Conservation (phyloP, 768 basidiomycete genomes). For the Mycena epipterygia region DNA sequence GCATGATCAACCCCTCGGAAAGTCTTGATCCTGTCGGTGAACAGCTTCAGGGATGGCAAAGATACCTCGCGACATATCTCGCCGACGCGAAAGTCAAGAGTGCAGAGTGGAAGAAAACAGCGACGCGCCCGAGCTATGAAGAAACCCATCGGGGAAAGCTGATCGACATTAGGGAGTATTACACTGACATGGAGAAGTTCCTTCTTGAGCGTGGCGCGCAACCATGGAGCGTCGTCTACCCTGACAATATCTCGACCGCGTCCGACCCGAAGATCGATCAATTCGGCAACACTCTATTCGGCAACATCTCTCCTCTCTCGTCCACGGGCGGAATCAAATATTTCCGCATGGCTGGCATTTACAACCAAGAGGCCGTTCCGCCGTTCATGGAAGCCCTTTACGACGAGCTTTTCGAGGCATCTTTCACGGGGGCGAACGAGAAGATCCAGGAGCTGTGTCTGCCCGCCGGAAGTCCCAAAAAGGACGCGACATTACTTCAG, state of each 20-base stretch:
- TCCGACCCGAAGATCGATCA: slow-evolving; percentile 30
- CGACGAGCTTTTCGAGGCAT: slow-evolving; percentile 71
- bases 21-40: background rate
- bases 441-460: slow-evolving; percentile 67
- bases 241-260: slow-evolving; percentile 39
- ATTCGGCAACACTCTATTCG: background rate
- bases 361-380: slow-evolving; percentile 41
- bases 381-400: slow-evolving; percentile 55
- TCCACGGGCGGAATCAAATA: slow-evolving; percentile 27
- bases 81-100: background rate
- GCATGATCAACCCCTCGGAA: slow-evolving; percentile 10
- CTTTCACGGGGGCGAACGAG: slow-evolving; percentile 64
- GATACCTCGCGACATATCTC: slow-evolving; percentile 21
- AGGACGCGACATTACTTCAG: slow-evolving; percentile 51
- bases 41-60: slow-evolving; percentile 28
- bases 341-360: slow-evolving; percentile 44
- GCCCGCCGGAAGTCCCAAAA: slow-evolving; percentile 50
- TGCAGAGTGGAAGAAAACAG: background rate
- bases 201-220: slow-evolving; percentile 55
- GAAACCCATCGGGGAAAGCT: slow-evolving; percentile 35
- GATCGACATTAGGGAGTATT: slow-evolving; percentile 47
- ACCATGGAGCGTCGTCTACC: slow-evolving; percentile 57
- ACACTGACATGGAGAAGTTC: slow-evolving; percentile 49
- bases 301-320: no score
- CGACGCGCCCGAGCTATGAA: slow-evolving; percentile 30